Base-by-base conservation (phyloP, 371 early-diverging fungal genomes). In the Rhizopus arrhizus region DNA sequence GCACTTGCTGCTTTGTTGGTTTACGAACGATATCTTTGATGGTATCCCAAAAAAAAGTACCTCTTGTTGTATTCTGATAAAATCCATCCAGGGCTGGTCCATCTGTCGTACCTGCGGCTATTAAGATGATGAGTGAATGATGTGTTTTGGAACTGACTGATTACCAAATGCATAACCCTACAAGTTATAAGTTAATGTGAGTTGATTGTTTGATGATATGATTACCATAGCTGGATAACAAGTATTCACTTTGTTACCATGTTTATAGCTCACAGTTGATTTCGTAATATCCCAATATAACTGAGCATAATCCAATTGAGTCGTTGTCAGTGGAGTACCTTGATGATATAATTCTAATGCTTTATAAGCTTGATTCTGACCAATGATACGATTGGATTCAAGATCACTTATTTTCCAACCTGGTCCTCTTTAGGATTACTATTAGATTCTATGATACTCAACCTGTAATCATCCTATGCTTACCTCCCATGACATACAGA, bases 91-190 rank as follows among this genome's bases (percentile, higher is more conserved):
- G n/a, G 2, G 71, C 77, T 32, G 74, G 74, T 3, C 74, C 82
- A 72, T 89, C 89, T 0, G 86, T 87, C 13, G 89, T 89, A 49
- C 88, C 89, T 41, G 86, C 85, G 55, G 82, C 80, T 72, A 80
- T 64, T 11, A 11, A 15, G 4, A 41, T 7, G 29, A 62, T 10
- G 41, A n/a, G 36, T 13, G 15, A 7, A 38, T 42, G 4, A 22
- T 22, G 22, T 22, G 22, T 22, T 22, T 22, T 22, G 22, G 0
- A 22, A 22, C 2, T 22, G 22, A 22, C 22, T 22, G 22, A 22
- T 34, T 40, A 72, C 75, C 69, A 57, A 78, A 73, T 40, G 66
- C 71, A 64, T 72, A 70, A 8, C 77, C 68, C 72, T 69, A 60
- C 28, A 15, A 62, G 58, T 22, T 22, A 22, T 22, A 22, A 1